Evolutionary conservation across 2,329 filamentous ascomycete genomes (phyloP).

Genomic region (Pseudogymnoascus sp.): DNA sequence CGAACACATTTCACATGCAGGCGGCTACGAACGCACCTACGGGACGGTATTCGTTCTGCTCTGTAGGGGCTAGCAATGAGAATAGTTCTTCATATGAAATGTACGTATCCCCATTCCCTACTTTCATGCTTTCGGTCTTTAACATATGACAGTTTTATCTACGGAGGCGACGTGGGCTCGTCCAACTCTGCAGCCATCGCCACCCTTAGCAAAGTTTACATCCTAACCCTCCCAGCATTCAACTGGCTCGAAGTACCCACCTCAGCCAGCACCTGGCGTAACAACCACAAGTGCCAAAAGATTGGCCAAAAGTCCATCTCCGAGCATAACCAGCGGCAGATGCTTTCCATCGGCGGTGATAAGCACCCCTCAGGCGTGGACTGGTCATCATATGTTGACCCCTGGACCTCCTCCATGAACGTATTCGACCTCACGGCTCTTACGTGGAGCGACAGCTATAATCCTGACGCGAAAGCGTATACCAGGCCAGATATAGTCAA

Average conservation of each 20-base stretch:
- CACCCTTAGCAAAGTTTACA: constrained; percentile 7
- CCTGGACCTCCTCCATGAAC: constrained; percentile 11
- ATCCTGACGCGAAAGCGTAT: constrained; percentile 11
- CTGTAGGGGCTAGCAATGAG: neutral
- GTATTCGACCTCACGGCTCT: neutral
- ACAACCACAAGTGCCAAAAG: neutral
- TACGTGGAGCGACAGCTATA: neutral
- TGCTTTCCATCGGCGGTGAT: constrained; percentile 1
- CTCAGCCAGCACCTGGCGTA: neutral
- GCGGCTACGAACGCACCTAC: constrained; percentile 9
- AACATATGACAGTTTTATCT: neutral
- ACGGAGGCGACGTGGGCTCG: neutral
- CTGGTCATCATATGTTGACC: constrained; percentile 8
- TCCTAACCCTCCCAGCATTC: neutral
- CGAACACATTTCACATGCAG: constrained; percentile 8
- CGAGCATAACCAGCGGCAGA: neutral
- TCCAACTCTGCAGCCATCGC: neutral
- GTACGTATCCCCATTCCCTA: constrained; percentile 2
- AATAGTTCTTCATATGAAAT: constrained; percentile 12
- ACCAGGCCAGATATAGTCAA: constrained; percentile 12
- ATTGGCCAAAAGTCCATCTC: neutral
- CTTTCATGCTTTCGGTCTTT: neutral
- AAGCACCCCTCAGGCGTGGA: neutral
- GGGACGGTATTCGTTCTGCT: constrained; percentile 9
- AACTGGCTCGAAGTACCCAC: neutral